Evolutionary conservation across 331 rosid genomes (phyloP).

Genomic region (Malus hybrid): DNA sequence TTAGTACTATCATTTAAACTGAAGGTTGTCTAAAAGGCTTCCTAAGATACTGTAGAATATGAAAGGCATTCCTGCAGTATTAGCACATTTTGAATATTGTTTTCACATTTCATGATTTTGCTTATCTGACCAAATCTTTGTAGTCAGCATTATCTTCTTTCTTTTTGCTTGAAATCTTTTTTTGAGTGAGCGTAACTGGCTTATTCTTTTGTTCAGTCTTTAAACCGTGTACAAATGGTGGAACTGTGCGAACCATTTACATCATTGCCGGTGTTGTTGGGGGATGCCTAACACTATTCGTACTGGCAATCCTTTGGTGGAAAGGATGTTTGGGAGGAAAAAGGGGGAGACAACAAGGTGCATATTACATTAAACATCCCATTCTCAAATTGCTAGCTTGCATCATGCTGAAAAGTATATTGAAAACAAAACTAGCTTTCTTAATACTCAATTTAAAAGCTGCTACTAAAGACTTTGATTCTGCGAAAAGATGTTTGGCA

Average conservation of each 20-base stretch:
- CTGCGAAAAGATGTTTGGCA: too few species aligned
- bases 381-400: background rate
- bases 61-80: too few species aligned
- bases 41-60: too few species aligned
- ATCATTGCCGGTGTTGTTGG: conserved; percentile 31
- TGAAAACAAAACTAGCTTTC: too few species aligned
- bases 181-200: background rate
- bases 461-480: too few species aligned
- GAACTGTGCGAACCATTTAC: conserved; percentile 12
- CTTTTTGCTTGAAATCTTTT: background rate
- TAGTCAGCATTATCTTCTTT: background rate
- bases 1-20: background rate
- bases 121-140: background rate
- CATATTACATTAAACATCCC: conserved; percentile 2
- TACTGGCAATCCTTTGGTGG: conserved; percentile 55
- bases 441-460: too few species aligned
- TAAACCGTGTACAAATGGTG: conserved; percentile 39
- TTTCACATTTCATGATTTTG: background rate
- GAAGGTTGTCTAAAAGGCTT: too few species aligned
- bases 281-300: conserved; percentile 34
- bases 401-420: too few species aligned
- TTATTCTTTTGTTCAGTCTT: conserved; percentile 30
- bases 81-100: background rate
- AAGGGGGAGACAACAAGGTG: conserved; percentile 29
- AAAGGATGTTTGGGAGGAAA: conserved; percentile 30